Base-by-base conservation (phyloP, 371 early-diverging fungal genomes). In the Batkoa obscura region DNA sequence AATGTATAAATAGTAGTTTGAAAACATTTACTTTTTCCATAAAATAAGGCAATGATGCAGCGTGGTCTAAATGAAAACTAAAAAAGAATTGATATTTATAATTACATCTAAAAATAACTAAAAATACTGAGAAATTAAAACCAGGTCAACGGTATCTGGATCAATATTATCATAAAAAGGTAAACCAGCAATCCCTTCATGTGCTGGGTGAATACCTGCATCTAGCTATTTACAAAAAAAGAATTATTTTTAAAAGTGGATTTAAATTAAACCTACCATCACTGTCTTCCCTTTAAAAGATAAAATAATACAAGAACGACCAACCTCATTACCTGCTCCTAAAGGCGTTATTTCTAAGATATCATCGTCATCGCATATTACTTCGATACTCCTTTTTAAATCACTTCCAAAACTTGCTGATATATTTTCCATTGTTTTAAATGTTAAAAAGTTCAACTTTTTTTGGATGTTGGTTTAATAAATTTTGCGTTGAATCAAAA, bases 291-390 rank as follows among this genome's bases (percentile, higher is more conserved):
- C 87, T 72, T 94, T 92, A 76, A 89, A 99, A 66, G 94, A 84
- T 55, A 99, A 66, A 42, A 98, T 67, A 49, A 98, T 80, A 63
- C 99, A 99, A 37, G 96, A 95, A 61, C 99, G 76, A 4, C 99
- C 99, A 31, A 99, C 99, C 72, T 99, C 99, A 63, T 90, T 87
- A 34, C 99, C 99, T 15, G 98, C 95, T 15, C 99, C 99, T 15
- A 99, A 75, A 23, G 99, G 98, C 3, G 90, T 98, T 31, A 99
- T 83, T 60, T 75, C 74, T 41, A 88, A 66, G n/a, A 39, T 82
- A n/a, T n/a, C n/a, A n/a, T n/a, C n/a, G n/a, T n/a, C n/a, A n/a
- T n/a, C n/a, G n/a, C n/a, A n/a, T n/a, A n/a, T n/a, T n/a, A n/a
- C n/a, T n/a, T n/a, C n/a, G n/a, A n/a, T n/a, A n/a, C n/a, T n/a